These are phyloP conservation scores for Gracilariopsis chorda DNA, from an alignment of 23 red algal genomes.

Conservation along the genomic window DNA sequence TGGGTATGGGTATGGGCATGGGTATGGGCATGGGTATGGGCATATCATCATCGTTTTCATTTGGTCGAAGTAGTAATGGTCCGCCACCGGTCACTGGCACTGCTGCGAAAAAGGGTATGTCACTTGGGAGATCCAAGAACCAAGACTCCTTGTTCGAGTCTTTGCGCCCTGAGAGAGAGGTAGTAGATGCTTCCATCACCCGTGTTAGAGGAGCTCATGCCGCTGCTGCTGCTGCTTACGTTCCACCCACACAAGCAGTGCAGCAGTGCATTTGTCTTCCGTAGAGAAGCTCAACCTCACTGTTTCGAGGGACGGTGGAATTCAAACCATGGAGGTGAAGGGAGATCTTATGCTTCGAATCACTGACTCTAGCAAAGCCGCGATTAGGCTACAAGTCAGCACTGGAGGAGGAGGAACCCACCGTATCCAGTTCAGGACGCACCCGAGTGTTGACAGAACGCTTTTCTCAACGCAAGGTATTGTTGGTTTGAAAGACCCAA, in stretches of 20 bases:
- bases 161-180: conserved; percentile 88
- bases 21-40: conserved; percentile 43
- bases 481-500: conserved; percentile 80
- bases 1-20: conserved; percentile 8
- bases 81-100: conserved; percentile 53
- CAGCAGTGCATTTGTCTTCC: conserved; percentile 82
- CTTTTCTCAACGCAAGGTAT: conserved; percentile 63
- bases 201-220: conserved; percentile 39
- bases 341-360: conserved; percentile 91
- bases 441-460: conserved; percentile 92
- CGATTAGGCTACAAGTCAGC: conserved; percentile 50
- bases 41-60: conserved; percentile 26
- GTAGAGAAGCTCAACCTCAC: conserved; percentile 75
- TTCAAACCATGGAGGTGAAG: conserved; percentile 91
- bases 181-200: conserved; percentile 74
- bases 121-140: conserved; percentile 73
- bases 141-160: conserved; percentile 71
- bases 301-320: conserved; percentile 81
- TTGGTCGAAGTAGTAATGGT: conserved; percentile 14
- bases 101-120: conserved; percentile 80
- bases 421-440: conserved; percentile 82
- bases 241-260: conserved; percentile 57
- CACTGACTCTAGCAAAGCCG: conserved; percentile 69
- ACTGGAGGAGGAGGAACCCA: conserved; percentile 50
- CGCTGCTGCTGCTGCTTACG: conserved; percentile 63